Conservation (phyloP, 371 early-diverging fungal genomes). For the Rhizopus arrhizus region DNA sequence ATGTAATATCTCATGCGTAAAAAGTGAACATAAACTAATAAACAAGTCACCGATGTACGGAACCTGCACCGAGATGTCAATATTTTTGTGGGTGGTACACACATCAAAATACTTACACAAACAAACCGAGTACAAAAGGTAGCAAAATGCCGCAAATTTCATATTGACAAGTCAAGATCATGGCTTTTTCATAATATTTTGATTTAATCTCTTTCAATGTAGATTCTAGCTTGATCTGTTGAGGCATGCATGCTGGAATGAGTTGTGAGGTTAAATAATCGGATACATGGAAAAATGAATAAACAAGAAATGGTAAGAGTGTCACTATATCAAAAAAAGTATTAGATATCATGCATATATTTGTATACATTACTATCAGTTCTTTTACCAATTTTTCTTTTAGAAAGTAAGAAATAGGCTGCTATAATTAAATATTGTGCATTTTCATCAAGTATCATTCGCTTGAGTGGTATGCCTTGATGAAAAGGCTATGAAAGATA, state of each 20-base stretch:
- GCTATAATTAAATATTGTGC: slow-evolving; percentile 77
- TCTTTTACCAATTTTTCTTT: slow-evolving; percentile 64
- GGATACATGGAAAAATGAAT: slow-evolving; percentile 77
- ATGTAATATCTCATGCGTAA: slow-evolving; percentile 72
- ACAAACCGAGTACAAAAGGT: slow-evolving; percentile 61
- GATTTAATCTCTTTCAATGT: slow-evolving; percentile 51
- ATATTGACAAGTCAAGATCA: slow-evolving; percentile 65
- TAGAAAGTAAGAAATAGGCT: slow-evolving; percentile 66
- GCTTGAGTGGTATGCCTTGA: slow-evolving; percentile 9
- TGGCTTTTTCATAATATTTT: slow-evolving; percentile 61
- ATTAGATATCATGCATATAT: neutral
- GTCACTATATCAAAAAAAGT: slow-evolving; percentile 48
- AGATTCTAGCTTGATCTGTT: slow-evolving; percentile 40
- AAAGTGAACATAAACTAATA: slow-evolving; percentile 76
- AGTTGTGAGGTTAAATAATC: slow-evolving; percentile 66
- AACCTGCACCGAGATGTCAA: slow-evolving; percentile 27
- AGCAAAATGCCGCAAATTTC: slow-evolving; percentile 78
- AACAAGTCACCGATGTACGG: slow-evolving; percentile 68
- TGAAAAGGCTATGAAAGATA: slow-evolving; percentile 15
- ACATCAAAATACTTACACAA: slow-evolving; percentile 46
- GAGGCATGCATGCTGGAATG: slow-evolving; percentile 45
- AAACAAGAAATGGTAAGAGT: slow-evolving; percentile 74
- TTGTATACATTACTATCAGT: neutral
- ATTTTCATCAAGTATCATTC: slow-evolving; percentile 69
- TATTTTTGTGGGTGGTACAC: neutral